Conservation (phyloP, 148 eudicot species). For the Silene conica region DNA sequence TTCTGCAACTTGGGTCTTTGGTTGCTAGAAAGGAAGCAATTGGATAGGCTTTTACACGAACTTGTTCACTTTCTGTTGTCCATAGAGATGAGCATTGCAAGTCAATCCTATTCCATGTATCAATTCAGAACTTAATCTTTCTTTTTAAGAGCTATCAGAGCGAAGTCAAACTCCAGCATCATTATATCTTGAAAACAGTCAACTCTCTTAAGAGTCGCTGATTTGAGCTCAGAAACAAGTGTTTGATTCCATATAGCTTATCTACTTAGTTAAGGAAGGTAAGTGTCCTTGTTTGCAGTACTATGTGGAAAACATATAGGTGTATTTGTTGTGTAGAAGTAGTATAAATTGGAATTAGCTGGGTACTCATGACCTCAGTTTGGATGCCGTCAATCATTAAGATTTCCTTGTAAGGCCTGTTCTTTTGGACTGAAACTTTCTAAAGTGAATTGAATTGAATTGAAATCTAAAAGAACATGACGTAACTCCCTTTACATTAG, state of each 20-base stretch:
- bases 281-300: no score
- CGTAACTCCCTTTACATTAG: not conserved
- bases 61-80: not conserved
- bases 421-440: no score
- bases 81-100: not conserved
- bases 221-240: not conserved
- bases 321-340: no score
- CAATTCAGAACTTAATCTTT: not conserved
- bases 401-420: no score
- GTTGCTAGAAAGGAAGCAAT: conserved; percentile 5
- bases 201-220: not conserved
- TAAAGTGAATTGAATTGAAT: no score
- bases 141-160: not conserved
- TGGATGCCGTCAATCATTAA: no score
- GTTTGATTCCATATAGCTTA: not conserved
- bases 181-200: not conserved
- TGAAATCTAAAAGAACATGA: no score
- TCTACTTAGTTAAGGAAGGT: not conserved
- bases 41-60: not conserved
- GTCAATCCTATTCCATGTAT: not conserved
- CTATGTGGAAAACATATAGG: no score
- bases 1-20: not conserved
- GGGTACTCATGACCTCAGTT: no score
- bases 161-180: not conserved
- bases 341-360: no score